Percentiles rank a stretch among this genome's conserved stretches.
phyloP scores from a whole-genome alignment of 805 yeast species.

The Wickerhamomyces sydowiorum region DNA sequence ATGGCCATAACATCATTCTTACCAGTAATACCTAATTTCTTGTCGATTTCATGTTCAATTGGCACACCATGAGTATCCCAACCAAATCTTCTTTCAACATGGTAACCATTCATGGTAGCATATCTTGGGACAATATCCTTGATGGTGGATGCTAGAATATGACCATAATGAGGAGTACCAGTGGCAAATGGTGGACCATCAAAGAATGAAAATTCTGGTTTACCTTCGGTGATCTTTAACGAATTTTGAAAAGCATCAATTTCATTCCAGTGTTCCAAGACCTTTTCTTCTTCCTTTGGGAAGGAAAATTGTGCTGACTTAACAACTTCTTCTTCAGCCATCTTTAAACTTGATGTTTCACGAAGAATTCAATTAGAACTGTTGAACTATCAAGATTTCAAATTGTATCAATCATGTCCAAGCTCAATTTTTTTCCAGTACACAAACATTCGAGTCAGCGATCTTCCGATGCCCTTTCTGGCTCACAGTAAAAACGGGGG shows the following conservation, averaged over 20 bases:
- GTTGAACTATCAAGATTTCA: no score
- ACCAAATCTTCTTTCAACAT: slow-evolving; percentile 96
- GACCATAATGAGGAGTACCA: slow-evolving; percentile 99
- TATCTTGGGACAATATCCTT: slow-evolving; percentile 97
- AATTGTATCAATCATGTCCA: no score
- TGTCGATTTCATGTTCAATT: slow-evolving; percentile 97
- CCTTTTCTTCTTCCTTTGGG: slow-evolving; percentile 84
- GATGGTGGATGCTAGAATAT: slow-evolving; percentile 91
- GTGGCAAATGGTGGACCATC: slow-evolving; percentile 99
- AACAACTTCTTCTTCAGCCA: slow-evolving; percentile 30
- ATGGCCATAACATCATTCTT: slow-evolving; percentile 90
- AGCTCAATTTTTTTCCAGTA: neutral
- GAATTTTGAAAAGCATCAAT: slow-evolving; percentile 92
- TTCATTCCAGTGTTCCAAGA: slow-evolving; percentile 79
- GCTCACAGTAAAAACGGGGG: no score
- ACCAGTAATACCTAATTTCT: slow-evolving; percentile 87
- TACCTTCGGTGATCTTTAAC: slow-evolving; percentile 74
- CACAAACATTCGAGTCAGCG: neutral
- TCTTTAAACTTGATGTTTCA: slow-evolving; percentile 4
- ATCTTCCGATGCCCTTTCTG: no score
- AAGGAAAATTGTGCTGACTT: slow-evolving; percentile 50
- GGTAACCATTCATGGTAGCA: slow-evolving; percentile 95
- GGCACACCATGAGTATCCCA: slow-evolving; percentile 99
- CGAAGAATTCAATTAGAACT: no score
- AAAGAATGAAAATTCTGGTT: slow-evolving; percentile 85